Base-by-base conservation (phyloP, 176 grass and related monocot genomes). In the Aegilops longissima region DNA sequence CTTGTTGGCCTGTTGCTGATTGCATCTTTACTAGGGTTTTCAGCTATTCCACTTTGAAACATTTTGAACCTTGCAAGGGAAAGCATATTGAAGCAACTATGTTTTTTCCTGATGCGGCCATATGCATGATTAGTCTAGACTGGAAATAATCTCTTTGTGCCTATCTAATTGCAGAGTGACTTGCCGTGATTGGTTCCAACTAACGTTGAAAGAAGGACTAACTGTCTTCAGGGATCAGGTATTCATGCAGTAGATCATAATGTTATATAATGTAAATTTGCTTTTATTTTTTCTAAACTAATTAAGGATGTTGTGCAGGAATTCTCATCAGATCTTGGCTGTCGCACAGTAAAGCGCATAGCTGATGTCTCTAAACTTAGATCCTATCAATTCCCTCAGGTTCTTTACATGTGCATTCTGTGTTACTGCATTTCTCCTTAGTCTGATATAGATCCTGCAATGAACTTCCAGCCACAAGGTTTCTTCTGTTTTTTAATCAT, bases 181-280 rank as follows among this genome's bases (percentile, higher is more conserved):
- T 38, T 99, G 97, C 34, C 97, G 97, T 86, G 97, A 99, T 86
- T 99, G 97, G 97, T 99, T 99, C 94, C 97, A 99, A 83, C 87
- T 99, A 82, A 99, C 94, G 85, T 85, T 99, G 67, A 99, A 99
- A 87, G 97, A 99, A 91, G 97, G 97, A 73, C 47, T 99, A 58
- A 99, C 97, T 59, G 97, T 99, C 61, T 99, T 99, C 81, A 94
- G 97, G 82, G 97, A 96, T 85, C 97, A 99, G 94, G 97, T 99
- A 70, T 80, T 76, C 20, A 47, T 83, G 70, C 52, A 72, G 77
- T 73, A 40, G 24, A 47, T 12, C 29, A 51, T 84, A 31, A 31
- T 84, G 1, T 81, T 61, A 52, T 34, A 18, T 58, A 27, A 65
- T 86, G 36, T 44, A 44, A 61, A 56, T 80, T 71, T 74, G 58